Conservation (phyloP, 345 rosid species). For the Cardiospermum halicacabum region DNA sequence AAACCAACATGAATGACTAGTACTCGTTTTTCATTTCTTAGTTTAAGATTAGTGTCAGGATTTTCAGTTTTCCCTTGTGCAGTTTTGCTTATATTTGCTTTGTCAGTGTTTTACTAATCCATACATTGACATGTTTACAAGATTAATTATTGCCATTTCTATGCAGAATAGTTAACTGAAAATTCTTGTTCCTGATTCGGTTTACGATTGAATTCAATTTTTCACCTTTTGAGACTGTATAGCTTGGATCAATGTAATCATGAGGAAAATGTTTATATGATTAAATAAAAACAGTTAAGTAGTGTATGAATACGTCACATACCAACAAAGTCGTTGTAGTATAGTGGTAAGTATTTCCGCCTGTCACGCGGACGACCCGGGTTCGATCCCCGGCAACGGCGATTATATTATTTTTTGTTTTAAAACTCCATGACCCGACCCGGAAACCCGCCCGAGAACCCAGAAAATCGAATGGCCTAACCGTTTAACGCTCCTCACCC, state of each 20-base stretch:
- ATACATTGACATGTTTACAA: background rate
- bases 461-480: no score
- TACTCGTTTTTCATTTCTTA: slow-evolving; percentile 10
- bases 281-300: no score
- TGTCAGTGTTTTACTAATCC: background rate
- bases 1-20: background rate
- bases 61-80: slow-evolving; percentile 9
- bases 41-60: slow-evolving; percentile 12
- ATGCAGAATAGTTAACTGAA: background rate
- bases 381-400: slow-evolving; percentile 82
- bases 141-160: background rate
- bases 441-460: no score
- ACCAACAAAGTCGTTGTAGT: slow-evolving; percentile 44
- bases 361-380: slow-evolving; percentile 78
- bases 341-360: slow-evolving; percentile 64
- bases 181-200: background rate
- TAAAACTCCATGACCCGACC: no score
- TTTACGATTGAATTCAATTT: no score
- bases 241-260: no score
- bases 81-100: slow-evolving; percentile 1
- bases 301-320: no score
- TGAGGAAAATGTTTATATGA: no score
- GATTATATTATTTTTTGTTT: slow-evolving; percentile 4
- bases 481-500: no score
- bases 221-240: no score